Percentiles rank a stretch among this genome's conserved stretches.
Evolutionary conservation across 495 filamentous ascomycete genomes (phyloP).

Genomic region (Aspergillus conjunctus): DNA sequence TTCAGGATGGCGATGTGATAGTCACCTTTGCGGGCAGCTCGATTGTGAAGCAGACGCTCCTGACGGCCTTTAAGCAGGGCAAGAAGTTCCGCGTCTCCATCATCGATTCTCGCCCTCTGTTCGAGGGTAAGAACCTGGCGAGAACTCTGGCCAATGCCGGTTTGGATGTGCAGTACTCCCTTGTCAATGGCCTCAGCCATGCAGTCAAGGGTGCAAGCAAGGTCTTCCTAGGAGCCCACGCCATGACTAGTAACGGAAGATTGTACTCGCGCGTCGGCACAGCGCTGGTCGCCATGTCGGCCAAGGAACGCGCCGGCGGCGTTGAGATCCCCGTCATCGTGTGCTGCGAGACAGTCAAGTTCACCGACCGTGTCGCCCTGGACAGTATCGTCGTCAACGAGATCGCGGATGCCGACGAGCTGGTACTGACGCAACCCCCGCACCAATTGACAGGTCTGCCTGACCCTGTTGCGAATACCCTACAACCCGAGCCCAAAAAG

Average conservation of each 20-base stretch:
- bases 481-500: constrained; percentile 38
- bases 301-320: constrained; percentile 61
- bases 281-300: constrained; percentile 84
- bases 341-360: constrained; percentile 93
- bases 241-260: constrained; percentile 86
- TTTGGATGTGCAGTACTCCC: constrained; percentile 76
- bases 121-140: constrained; percentile 78
- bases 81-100: constrained; percentile 81
- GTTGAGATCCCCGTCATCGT: constrained; percentile 78
- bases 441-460: constrained; percentile 44
- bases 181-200: constrained; percentile 72
- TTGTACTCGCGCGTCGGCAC: constrained; percentile 87
- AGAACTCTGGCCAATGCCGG: constrained; percentile 66
- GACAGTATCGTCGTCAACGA: constrained; percentile 95
- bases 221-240: constrained; percentile 85
- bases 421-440: constrained; percentile 42
- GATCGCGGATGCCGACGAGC: constrained; percentile 70
- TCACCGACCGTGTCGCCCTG: constrained; percentile 84
- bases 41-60: constrained; percentile 77
- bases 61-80: constrained; percentile 67
- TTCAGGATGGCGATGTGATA: constrained; percentile 77
- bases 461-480: constrained; percentile 30
- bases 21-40: constrained; percentile 89
- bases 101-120: constrained; percentile 77
- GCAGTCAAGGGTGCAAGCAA: constrained; percentile 73